Base-by-base conservation (phyloP, 345 rosid genomes). In the Arabidopsis thaliana region DNA sequence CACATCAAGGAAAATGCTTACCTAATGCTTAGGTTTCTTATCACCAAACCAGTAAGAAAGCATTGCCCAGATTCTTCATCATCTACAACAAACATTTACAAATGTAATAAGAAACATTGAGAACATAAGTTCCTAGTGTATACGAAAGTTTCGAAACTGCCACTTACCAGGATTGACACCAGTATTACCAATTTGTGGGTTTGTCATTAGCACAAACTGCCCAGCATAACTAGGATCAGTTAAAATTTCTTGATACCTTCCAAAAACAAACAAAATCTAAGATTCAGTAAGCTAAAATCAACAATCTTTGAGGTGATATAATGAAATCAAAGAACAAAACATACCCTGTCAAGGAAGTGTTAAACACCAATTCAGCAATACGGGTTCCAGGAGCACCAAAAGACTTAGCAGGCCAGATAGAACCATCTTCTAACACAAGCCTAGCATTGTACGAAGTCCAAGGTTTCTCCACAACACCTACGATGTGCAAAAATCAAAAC, bases 171-270 rank as follows among this genome's bases (percentile, higher is more conserved):
- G 85, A 84, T 96, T 96, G 46, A 96, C 89, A 63, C 98, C 97
- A 14, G 99, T 96, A 79, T 96, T 93, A 80, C 99, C 98, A 71
- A 76, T 96, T 74, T 91, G 98, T 4, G 98, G 99, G 82, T 89
- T 91, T 38, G 99, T 96, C 99, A 91, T 96, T 72, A 96, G 68
- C 72, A 93, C 99, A 87, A 93, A 96, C 81, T 96, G 98, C 3
- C 97, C 97, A 0, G 96, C 96, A 67, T 93, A 93, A 80, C 99
- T 96, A 41, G 98, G 99, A 76, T 93, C 99, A 10, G 97, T 93
- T 1, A 96, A 89, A 79, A 96, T 96, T 81, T 96, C 99, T 82
- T 93, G 99, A 85, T 96, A 96, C 83, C 97, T 96, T 83, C 24
- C 16, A 30, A 65, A 53, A 42, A 48, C 13, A 48, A 80, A n/a